A percentile compares a stretch with the other conserved stretches of the same genome.
phyloP scores from a whole-genome alignment of 768 basidiomycete genomes.

The Steccherinum ochraceum region DNA sequence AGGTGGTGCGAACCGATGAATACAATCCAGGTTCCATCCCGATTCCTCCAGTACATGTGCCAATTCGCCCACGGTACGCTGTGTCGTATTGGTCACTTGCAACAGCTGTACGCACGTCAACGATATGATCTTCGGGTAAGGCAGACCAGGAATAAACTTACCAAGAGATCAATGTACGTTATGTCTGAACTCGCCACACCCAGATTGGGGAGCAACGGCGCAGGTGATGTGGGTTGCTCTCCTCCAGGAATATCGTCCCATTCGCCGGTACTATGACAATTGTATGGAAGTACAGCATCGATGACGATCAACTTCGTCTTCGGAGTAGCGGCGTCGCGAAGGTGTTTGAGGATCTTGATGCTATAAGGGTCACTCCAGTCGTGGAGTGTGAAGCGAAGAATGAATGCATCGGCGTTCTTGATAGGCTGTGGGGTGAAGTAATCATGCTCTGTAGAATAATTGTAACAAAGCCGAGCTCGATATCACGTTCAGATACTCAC shows the following conservation, averaged over 20 bases:
- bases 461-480: too few relatives aligned
- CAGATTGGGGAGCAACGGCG: slow-evolving; percentile 22
- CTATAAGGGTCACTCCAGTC: slow-evolving; percentile 1
- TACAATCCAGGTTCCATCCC: slow-evolving; percentile 27
- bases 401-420: slow-evolving; percentile 2
- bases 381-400: slow-evolving; percentile 2
- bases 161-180: slow-evolving; percentile 18
- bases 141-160: not conserved
- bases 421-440: slow-evolving; percentile 28
- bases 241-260: slow-evolving; percentile 21
- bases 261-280: slow-evolving; percentile 9
- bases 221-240: slow-evolving; percentile 14
- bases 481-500: slow-evolving; percentile 1
- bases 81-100: slow-evolving; percentile 26
- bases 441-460: too few relatives aligned
- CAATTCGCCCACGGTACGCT: slow-evolving; percentile 23
- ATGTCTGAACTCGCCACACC: slow-evolving; percentile 16
- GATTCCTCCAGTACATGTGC: slow-evolving; percentile 13
- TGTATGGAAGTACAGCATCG: slow-evolving; percentile 9
- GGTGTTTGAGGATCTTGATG: slow-evolving; percentile 3
- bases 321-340: slow-evolving; percentile 4
- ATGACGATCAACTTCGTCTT: slow-evolving; percentile 4
- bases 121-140: not conserved
- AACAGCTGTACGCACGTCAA: slow-evolving; percentile 23
- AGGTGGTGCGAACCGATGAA: slow-evolving; percentile 8